Conservation (phyloP, 2,329 filamentous ascomycete species). For the Aspergillus awamori region DNA sequence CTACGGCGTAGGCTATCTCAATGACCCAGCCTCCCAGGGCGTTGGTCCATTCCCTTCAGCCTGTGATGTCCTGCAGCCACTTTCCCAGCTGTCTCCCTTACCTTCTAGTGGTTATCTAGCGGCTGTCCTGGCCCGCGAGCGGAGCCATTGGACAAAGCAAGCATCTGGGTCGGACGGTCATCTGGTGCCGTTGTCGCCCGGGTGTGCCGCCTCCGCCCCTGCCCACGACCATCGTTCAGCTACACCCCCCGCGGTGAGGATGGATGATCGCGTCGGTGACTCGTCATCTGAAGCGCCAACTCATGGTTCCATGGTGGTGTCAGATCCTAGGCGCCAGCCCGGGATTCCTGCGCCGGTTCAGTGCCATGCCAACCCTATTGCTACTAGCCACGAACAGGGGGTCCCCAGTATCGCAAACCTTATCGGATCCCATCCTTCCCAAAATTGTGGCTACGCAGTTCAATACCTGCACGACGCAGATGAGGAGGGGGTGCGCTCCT, state of each 20-base stretch:
- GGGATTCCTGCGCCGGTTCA: conserved; percentile 14
- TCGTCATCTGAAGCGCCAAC: conserved; percentile 12
- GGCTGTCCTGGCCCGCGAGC: conserved; percentile 21
- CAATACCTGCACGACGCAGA: conserved; percentile 37
- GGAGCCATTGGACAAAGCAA: conserved; percentile 12
- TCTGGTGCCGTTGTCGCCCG: background rate
- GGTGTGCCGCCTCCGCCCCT: conserved; percentile 2
- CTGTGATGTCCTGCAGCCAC: conserved; percentile 30
- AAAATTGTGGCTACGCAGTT: conserved; percentile 35
- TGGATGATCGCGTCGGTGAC: conserved; percentile 9
- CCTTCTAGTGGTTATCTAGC: conserved; percentile 31
- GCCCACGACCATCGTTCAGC: conserved; percentile 1
- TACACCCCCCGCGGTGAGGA: conserved; percentile 9
- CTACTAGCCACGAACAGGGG: conserved; percentile 12
- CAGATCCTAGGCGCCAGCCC: conserved; percentile 16
- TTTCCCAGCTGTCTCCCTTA: conserved; percentile 26
- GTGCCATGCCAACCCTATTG: conserved; percentile 10
- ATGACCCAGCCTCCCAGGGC: conserved; percentile 8
- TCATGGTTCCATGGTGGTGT: conserved; percentile 9
- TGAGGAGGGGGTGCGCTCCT: conserved; percentile 35
- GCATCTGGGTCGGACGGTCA: conserved; percentile 9
- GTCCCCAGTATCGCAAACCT: conserved; percentile 15
- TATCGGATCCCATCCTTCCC: conserved; percentile 19
- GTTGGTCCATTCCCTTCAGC: conserved; percentile 23
- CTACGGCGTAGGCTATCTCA: conserved; percentile 8